Base-by-base conservation (phyloP, 208 protist genomes). In the Crithidia bombi region DNA sequence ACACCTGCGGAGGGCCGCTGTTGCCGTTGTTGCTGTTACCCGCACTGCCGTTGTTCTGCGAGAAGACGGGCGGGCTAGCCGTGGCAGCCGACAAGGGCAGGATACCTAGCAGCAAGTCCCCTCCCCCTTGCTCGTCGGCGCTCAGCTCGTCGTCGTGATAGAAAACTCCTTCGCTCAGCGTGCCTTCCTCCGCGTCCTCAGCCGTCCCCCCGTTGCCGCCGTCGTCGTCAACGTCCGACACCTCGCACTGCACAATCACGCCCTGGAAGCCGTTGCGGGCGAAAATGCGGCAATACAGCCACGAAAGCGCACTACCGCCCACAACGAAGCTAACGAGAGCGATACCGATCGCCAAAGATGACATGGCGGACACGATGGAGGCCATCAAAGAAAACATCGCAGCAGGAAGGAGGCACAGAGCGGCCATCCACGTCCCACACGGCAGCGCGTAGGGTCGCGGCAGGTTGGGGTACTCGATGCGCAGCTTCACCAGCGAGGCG, bases 191-290 rank as follows among this genome's bases (percentile, higher is more conserved):
- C 43, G 21, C 57, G 49, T 28, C 63, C 21, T 33, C 57, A 3
- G 43, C 66, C 39, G 65, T 41, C 5, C 43, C 73, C 14, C 54
- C 65, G 15, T 65, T 69, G 4, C 26, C 73, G 64, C 26, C 47
- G 38, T 56, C 69, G 26, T 32, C 66, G 15, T 79, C 49, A 39
- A 75, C 74, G 26, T 65, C 52, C 17, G 72, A 78, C 26, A 85
- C 59, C 33, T 85, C 85, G 44, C 84, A 90, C 49, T 87, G 66
- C 57, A 94, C 89, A 67, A 94, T 94, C 25, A 91, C 85, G 30
- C 89, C 89, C 47, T 94, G 89, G 49, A 94, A 94, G 47, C 89
- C 89, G 66, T 90, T 85, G 49, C 55, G 74, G 23, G 82, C 89
- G 49, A 90, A 79, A 44, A 86, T 70, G 55, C 79, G 82, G 73